Evolutionary conservation across 2,329 filamentous ascomycete species (phyloP).

Genomic region (Penicillium sp.): DNA sequence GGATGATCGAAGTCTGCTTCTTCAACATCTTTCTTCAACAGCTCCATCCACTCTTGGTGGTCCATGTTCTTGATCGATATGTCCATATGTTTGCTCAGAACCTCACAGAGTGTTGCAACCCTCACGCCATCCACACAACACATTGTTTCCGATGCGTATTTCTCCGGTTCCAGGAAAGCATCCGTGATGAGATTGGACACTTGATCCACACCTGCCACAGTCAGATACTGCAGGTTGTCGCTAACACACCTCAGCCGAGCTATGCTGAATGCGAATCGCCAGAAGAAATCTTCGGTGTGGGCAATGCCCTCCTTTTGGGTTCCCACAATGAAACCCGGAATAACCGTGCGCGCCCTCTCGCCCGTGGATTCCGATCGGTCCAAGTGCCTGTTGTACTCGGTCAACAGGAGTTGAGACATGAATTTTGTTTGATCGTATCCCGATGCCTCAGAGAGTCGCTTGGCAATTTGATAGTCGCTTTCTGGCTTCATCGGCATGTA

Average conservation of each 20-base stretch:
- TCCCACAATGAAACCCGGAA: conserved; percentile 11
- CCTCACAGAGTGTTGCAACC: background rate
- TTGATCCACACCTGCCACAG: conserved; percentile 11
- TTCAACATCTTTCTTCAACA: conserved; percentile 6
- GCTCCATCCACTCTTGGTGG: background rate
- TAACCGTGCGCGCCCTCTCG: conserved; percentile 3
- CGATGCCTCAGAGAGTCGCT: conserved; percentile 1
- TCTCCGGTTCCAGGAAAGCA: background rate
- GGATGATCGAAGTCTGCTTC: conserved; percentile 6
- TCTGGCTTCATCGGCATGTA: conserved; percentile 1
- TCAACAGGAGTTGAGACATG: conserved; percentile 6
- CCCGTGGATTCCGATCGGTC: background rate
- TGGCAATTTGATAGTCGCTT: background rate
- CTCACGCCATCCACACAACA: background rate
- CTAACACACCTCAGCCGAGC: background rate
- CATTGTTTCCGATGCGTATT: background rate
- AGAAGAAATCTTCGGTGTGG: conserved; percentile 11
- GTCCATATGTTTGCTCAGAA: background rate
- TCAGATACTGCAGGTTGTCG: conserved; percentile 4
- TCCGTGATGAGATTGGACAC: conserved; percentile 6
- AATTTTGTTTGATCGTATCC: conserved; percentile 13
- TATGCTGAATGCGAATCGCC: conserved; percentile 5
- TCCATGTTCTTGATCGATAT: background rate
- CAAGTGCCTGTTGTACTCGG: conserved; percentile 1
- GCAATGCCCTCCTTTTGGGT: conserved; percentile 9